Conservation (phyloP, 768 basidiomycete genomes). For the Kwoniella heveanensis region DNA sequence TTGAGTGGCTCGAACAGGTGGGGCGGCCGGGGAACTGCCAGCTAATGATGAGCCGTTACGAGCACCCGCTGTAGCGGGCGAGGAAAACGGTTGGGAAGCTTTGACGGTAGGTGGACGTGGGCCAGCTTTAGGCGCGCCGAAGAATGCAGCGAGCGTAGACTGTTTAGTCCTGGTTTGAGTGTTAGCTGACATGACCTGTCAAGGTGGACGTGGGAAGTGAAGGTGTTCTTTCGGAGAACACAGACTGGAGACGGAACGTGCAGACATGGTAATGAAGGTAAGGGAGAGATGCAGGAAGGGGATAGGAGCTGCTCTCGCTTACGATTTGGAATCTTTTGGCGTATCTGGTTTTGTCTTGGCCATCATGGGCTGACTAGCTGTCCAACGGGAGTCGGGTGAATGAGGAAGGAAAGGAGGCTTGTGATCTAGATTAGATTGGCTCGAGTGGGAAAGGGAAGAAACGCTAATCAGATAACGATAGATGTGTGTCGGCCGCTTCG, state of each 20-base stretch:
- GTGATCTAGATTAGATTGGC: background rate
- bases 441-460: background rate
- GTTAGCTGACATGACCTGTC: constrained; percentile 1
- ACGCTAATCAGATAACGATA: constrained; percentile 5
- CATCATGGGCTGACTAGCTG: constrained; percentile 17
- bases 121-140: constrained; percentile 46
- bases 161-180: constrained; percentile 41
- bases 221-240: background rate
- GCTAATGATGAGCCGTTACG: constrained; percentile 33
- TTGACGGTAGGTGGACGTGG: constrained; percentile 30
- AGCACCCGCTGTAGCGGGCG: constrained; percentile 29
- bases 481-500: background rate
- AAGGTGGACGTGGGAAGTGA: background rate
- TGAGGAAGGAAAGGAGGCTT: background rate
- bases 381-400: background rate
- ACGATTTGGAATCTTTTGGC: constrained; percentile 36
- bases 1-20: constrained; percentile 18
- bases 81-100: constrained; percentile 17
- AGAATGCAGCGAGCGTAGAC: constrained; percentile 54
- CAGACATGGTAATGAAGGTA: background rate
- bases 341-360: constrained; percentile 28
- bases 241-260: too few relatives aligned
- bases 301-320: constrained; percentile 6
- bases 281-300: background rate
- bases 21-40: constrained; percentile 35